phyloP scores from a whole-genome alignment of 2,329 filamentous ascomycete genomes.

The Knufia petricola region DNA sequence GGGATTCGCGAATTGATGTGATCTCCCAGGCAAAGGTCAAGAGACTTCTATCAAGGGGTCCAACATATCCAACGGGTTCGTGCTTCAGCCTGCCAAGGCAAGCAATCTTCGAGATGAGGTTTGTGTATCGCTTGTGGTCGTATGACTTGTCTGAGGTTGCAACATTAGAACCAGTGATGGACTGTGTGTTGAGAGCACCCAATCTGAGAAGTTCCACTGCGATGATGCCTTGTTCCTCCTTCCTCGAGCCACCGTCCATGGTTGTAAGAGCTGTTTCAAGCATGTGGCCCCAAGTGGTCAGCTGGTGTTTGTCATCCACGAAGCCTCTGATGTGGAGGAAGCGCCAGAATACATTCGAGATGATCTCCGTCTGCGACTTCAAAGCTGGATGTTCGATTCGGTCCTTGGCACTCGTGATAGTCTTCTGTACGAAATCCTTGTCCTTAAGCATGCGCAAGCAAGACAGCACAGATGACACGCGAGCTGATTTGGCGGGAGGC shows the following conservation, averaged over 20 bases:
- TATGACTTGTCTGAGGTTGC: slow-evolving; percentile 4
- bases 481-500: slow-evolving; percentile 34
- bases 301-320: slow-evolving; percentile 63
- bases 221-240: slow-evolving; percentile 71
- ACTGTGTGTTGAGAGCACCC: slow-evolving; percentile 56
- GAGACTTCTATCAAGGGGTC: slow-evolving; percentile 81
- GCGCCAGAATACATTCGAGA: slow-evolving; percentile 70
- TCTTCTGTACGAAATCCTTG: slow-evolving; percentile 58
- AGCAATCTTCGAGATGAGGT: slow-evolving; percentile 78
- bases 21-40: slow-evolving; percentile 78
- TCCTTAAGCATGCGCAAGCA: slow-evolving; percentile 58
- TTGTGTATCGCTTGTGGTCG: slow-evolving; percentile 46
- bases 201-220: slow-evolving; percentile 78
- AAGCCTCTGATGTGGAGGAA: slow-evolving; percentile 86
- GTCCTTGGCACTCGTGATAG: slow-evolving; percentile 39
- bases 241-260: slow-evolving; percentile 46
- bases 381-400: slow-evolving; percentile 15
- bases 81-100: slow-evolving; percentile 76
- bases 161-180: slow-evolving; percentile 3
- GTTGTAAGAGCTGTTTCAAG: slow-evolving; percentile 59
- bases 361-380: slow-evolving; percentile 60
- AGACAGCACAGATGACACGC: slow-evolving; percentile 13
- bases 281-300: slow-evolving; percentile 77
- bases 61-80: slow-evolving; percentile 80
- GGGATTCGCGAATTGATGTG: slow-evolving; percentile 64